Evolutionary conservation across 139 green algal genomes (phyloP), one percentile per base, ranked within the genome.

Genomic region (Penium margaritaceum): DNA sequence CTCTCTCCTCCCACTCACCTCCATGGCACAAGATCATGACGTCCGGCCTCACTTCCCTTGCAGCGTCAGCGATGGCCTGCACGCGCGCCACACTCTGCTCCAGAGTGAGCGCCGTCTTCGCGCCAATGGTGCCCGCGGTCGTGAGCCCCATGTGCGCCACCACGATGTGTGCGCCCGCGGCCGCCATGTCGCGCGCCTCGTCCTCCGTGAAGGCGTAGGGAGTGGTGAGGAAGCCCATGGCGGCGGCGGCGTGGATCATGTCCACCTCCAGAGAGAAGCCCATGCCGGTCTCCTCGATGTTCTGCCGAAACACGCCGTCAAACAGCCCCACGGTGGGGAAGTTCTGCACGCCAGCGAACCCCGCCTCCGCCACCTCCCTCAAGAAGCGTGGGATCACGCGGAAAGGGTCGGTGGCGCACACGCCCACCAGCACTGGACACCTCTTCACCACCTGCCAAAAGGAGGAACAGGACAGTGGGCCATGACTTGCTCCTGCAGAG

Each of bases 201-300:
- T 39, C 58, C 58, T 66, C 58, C 27, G 34, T 38, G 5, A 66
- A 66, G 1, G 58, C 58, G 24, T 66, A 66, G 27, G 58, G 58
- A 5, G 58, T 66, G 24, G 58, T 66, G 58, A 66, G 58, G 30
- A 66, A 38, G 14, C 58, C 58, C 58, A 66, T 27, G 14, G 15
- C 1, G 30, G 7, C n/a, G n/a, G 58, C 58, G 24, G 30, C 14
- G n/a, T 37, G n/a, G 19, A 66, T 66, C 58, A 66, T 66, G 58
- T 27, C 0, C 24, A 66, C 58, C 30, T 66, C 58, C 5, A 66
- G 58, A 5, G 30, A 19, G 58, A 37, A 66, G 21, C 58, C 58
- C 58, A 66, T 66, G 58, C 24, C 24, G 58, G 58, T 66, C 58
- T 66, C 58, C 58, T 66, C 58, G 2, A 66, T 24, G 30, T 66